Percentiles rank a stretch among this genome's conserved stretches.
These are phyloP conservation scores for Ogataea zsoltii DNA, from an alignment of 805 yeast species.

Conservation along the genomic window DNA sequence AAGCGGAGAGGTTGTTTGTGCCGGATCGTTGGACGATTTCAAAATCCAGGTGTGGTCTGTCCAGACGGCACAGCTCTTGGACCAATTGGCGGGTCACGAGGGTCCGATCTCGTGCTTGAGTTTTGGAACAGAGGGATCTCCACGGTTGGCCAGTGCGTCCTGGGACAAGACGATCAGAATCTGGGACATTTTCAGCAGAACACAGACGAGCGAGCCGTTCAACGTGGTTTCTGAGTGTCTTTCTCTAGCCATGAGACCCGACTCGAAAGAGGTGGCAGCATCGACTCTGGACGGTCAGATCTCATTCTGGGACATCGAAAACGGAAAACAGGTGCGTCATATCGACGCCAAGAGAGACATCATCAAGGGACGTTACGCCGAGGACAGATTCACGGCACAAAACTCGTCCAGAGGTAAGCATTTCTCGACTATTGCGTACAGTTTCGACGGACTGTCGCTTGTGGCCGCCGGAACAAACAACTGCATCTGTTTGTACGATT, in stretches of 20 bases:
- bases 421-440: conserved; percentile 78
- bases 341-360: conserved; percentile 88
- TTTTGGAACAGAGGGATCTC: conserved; percentile 74
- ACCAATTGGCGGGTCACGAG: conserved; percentile 87
- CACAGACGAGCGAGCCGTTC: conserved; percentile 88
- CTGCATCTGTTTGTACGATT: conserved; percentile 87
- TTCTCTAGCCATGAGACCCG: conserved; percentile 83
- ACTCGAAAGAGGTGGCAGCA: conserved; percentile 87
- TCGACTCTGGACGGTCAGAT: conserved; percentile 88
- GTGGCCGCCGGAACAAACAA: conserved; percentile 95
- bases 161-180: conserved; percentile 96
- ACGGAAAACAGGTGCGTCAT: conserved; percentile 75
- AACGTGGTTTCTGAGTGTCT: conserved; percentile 83
- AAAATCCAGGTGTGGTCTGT: conserved; percentile 97
- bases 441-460: conserved; percentile 84
- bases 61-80: conserved; percentile 90
- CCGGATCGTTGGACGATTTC: conserved; percentile 87
- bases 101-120: conserved; percentile 91
- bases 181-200: conserved; percentile 89
- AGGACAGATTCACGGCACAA: conserved; percentile 78
- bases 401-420: conserved; percentile 83
- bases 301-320: conserved; percentile 78
- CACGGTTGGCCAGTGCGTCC: conserved; percentile 80
- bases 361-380: conserved; percentile 77
- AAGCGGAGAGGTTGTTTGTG: conserved; percentile 94